Conservation (phyloP, 768 basidiomycete species). For the Tulasnella sp. region DNA sequence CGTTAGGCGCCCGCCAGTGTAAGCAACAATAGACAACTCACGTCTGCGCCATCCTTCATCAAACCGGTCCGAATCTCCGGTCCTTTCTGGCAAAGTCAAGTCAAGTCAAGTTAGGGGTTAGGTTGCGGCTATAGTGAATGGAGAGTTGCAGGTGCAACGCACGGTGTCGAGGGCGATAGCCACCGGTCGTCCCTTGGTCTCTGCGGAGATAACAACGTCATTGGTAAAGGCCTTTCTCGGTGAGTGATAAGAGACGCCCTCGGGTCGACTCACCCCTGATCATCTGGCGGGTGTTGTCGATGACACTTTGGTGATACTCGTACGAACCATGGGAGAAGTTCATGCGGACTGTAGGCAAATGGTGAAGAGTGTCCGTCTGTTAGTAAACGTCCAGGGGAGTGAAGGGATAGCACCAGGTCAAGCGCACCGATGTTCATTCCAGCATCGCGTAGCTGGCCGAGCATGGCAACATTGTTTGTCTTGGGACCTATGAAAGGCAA, state of each 20-base stretch:
- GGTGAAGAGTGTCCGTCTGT: background rate
- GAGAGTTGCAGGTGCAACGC: constrained; percentile 31
- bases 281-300: constrained; percentile 91
- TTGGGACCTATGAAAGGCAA: constrained; percentile 63
- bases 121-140: background rate
- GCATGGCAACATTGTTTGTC: constrained; percentile 84
- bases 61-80: constrained; percentile 97
- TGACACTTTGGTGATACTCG: constrained; percentile 97
- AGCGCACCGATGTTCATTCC: constrained; percentile 94
- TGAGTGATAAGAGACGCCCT: background rate
- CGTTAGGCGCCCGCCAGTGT: constrained; percentile 16
- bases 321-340: constrained; percentile 99
- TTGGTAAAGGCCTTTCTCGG: background rate
- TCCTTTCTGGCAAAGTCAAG: constrained; percentile 63
- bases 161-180: constrained; percentile 98
- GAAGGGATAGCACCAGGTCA: background rate
- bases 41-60: constrained; percentile 80
- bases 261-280: constrained; percentile 50
- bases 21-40: constrained; percentile 39
- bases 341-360: constrained; percentile 74
- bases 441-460: constrained; percentile 72
- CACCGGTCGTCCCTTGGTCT: constrained; percentile 72
- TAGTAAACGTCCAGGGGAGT: background rate
- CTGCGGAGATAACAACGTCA: background rate
- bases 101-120: constrained; percentile 11